Base-by-base conservation (phyloP, 106 monocot genomes). In the Dendrobium catenatum region DNA sequence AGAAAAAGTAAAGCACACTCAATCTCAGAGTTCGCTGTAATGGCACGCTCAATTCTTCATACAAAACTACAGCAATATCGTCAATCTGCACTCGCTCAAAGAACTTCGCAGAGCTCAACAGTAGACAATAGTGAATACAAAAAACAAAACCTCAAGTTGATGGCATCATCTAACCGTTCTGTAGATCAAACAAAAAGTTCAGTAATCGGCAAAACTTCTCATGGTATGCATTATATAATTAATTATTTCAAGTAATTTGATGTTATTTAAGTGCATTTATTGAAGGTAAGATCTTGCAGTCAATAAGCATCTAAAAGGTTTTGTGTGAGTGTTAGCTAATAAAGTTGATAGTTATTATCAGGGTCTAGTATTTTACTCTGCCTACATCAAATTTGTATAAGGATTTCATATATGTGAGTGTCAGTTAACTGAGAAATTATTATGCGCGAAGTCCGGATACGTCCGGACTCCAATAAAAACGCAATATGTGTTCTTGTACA, bases 11-110 rank as follows among this genome's bases (percentile, higher is more conserved):
- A 90, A 79, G 75, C 68, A 5, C 83, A 81, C 68, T 85, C 86
- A 78, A 55, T 95, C 16, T 85, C 64, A 5, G 88, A 92, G 22
- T 66, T 42, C 67, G 95, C 89, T 26, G 77, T 82, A 42, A 46
- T 77, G 67, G 87, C 90, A 27, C 89, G 88, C 77, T 91, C 90
- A 3, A 76, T 85, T 55, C 84, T 95, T 48, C 90, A 88, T 46
- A 89, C 64, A 42, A 95, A 85, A 48, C 55, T 92, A 22, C 92
- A 87, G 27, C 84, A 83, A 66, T 78, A 85, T 77, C 88, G 86
- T 27, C 88, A 92, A 85, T 77, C 75, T 55, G 26, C 79, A 55
- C 13, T 77, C 19, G 37, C 77, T 11, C 79, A 83, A 79, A 81
- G 80, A 26, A 31, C 51, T 22, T 33, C 59, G 18, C 29, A 81